phyloP scores from a whole-genome alignment of 371 early-diverging fungal genomes.

The Apophysomyces ossiformis region DNA sequence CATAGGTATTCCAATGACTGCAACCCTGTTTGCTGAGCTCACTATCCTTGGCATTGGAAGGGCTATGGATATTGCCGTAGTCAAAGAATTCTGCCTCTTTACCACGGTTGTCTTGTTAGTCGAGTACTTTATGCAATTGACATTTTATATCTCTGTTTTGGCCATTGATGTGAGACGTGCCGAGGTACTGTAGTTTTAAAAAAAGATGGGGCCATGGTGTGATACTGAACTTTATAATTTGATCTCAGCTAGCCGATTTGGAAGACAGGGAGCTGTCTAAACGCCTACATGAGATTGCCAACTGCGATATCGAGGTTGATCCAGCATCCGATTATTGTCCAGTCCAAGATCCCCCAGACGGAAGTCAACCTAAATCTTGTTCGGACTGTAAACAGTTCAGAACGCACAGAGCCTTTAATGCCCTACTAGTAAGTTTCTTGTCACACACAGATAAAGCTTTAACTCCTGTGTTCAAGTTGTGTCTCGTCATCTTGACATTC shows the following conservation, averaged over 20 bases:
- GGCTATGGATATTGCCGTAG: constrained; percentile 57
- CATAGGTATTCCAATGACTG: constrained; percentile 65
- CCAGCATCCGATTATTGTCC: constrained; percentile 29
- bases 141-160: constrained; percentile 73
- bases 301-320: constrained; percentile 25
- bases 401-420: constrained; percentile 35
- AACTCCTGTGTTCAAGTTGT: constrained; percentile 23
- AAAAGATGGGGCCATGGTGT: constrained; percentile 9
- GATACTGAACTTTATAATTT: constrained; percentile 9
- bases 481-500: constrained; percentile 27
- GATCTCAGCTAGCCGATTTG: constrained; percentile 31
- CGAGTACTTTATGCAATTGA: constrained; percentile 72
- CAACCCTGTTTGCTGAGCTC: constrained; percentile 60
- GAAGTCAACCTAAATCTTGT: constrained; percentile 20
- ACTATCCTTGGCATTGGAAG: constrained; percentile 58
- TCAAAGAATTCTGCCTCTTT: constrained; percentile 76
- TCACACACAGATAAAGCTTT: not conserved
- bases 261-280: constrained; percentile 35
- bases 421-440: constrained; percentile 28
- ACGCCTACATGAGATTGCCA: constrained; percentile 29
- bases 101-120: constrained; percentile 66
- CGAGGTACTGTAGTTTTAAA: constrained; percentile 51
- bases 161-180: constrained; percentile 77
- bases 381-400: constrained; percentile 37
- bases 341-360: constrained; percentile 28